Percentiles rank a stretch among this genome's conserved stretches.
Evolutionary conservation across 2,329 filamentous ascomycete species (phyloP).

Genomic region (Rhynchosporium secalis): DNA sequence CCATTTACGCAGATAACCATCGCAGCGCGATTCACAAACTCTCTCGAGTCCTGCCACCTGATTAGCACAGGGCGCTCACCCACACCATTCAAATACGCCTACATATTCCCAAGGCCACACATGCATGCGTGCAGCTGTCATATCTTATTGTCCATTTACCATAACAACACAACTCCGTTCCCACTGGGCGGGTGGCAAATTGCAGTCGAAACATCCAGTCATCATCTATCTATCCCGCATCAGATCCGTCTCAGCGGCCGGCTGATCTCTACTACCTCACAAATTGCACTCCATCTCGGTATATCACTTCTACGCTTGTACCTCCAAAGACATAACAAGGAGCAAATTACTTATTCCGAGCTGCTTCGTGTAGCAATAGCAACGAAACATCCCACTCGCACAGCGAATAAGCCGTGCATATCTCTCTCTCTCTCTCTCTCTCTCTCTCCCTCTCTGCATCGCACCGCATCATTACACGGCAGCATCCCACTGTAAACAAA

Average conservation of each 20-base stretch:
- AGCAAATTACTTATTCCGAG: background rate
- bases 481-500: background rate
- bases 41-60: background rate
- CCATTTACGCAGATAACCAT: background rate
- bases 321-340: no score
- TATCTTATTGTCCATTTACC: background rate
- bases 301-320: no score
- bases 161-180: background rate
- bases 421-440: background rate
- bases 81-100: background rate
- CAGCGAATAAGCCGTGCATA: conserved; percentile 7
- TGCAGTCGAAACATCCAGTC: background rate
- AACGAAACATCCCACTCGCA: background rate
- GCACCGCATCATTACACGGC: background rate
- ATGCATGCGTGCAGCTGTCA: background rate
- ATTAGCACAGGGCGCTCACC: background rate
- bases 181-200: background rate
- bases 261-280: background rate
- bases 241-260: background rate
- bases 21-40: background rate
- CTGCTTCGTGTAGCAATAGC: background rate
- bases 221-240: background rate
- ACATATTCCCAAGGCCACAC: background rate
- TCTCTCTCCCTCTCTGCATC: background rate
- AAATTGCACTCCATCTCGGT: background rate